These are phyloP conservation scores for Sclerospora graminicola DNA, from an alignment of 352 stramenopile genomes.

Conservation along the genomic window DNA sequence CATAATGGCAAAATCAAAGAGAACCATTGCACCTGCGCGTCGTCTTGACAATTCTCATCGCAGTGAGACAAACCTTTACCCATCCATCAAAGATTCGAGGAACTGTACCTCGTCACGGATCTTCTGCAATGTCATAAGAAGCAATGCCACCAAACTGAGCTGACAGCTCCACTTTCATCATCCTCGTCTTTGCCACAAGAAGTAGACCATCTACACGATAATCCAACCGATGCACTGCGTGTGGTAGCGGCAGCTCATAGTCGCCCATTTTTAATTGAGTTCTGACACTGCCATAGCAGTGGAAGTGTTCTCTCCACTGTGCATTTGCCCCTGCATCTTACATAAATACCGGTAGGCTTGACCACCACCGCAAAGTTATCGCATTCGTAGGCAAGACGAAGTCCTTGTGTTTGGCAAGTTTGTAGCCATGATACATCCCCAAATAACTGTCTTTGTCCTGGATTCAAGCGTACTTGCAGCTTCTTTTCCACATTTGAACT, in stretches of 20 bases:
- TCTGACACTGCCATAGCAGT: conserved; percentile 17
- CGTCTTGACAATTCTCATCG: conserved; percentile 21
- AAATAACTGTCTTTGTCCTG: too few species aligned
- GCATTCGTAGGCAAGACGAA: conserved; percentile 44
- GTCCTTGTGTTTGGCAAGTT: conserved; percentile 36
- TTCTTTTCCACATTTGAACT: too few species aligned
- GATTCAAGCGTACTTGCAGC: too few species aligned
- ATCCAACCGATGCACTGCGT: conserved; percentile 51
- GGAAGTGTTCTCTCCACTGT: conserved; percentile 39
- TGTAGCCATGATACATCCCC: conserved; percentile 22
- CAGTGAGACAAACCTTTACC: conserved; percentile 20
- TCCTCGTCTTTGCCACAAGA: conserved; percentile 49
- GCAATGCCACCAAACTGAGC: conserved; percentile 30
- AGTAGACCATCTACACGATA: conserved; percentile 47
- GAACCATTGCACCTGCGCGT: conserved; percentile 14
- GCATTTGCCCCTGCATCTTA: conserved; percentile 41
- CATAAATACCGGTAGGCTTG: conserved; percentile 52
- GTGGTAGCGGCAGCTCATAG: conserved; percentile 17
- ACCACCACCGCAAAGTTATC: conserved; percentile 35
- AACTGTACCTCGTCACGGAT: conserved; percentile 17
- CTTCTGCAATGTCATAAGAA: conserved; percentile 9
- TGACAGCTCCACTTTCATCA: conserved; percentile 29
- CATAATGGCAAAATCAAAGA: too few species aligned
- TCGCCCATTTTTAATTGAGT: not conserved
- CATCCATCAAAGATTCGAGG: conserved; percentile 17